Conservation (phyloP, 768 basidiomycete species). For the Omphalotus guepiniiformis region DNA sequence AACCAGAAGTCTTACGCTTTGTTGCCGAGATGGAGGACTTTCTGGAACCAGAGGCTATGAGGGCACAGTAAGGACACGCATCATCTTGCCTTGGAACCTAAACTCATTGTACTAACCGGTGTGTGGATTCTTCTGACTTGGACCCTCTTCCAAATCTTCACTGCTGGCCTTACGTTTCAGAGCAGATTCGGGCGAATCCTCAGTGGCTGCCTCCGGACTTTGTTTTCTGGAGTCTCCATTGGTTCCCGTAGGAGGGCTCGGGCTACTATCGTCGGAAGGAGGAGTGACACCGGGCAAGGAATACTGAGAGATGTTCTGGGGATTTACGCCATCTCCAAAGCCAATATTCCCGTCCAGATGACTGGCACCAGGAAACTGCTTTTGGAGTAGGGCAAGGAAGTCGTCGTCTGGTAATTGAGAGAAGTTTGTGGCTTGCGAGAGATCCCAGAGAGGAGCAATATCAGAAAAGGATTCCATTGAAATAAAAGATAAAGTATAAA, state of each 20-base stretch:
- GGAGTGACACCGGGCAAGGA: constrained; percentile 53
- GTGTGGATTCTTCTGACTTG: constrained; percentile 63
- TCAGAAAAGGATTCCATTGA: constrained; percentile 49
- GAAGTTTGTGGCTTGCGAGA: constrained; percentile 54
- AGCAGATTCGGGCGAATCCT: constrained; percentile 41
- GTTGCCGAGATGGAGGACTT: constrained; percentile 17
- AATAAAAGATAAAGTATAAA: neutral
- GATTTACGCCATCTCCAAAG: constrained; percentile 47
- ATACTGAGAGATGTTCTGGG: constrained; percentile 50
- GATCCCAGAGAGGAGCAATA: constrained; percentile 60
- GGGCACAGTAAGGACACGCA: neutral
- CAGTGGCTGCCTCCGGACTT: constrained; percentile 18
- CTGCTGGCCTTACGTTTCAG: constrained; percentile 78
- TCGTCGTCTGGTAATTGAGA: constrained; percentile 69
- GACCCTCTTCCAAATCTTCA: constrained; percentile 59
- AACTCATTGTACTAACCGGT: constrained; percentile 39
- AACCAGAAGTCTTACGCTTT: constrained; percentile 33
- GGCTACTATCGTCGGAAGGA: constrained; percentile 72
- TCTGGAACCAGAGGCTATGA: constrained; percentile 10
- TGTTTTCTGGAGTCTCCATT: constrained; percentile 22
- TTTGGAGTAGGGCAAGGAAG: constrained; percentile 72
- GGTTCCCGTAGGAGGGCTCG: constrained; percentile 62
- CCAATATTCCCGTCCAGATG: constrained; percentile 13
- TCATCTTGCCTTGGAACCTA: constrained; percentile 5
- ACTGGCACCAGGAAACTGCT: constrained; percentile 52